Evolutionary conservation across 2,329 filamentous ascomycete species (phyloP), one percentile per base, ranked within the genome.

Genomic region (Zymoseptoria ardabiliae): DNA sequence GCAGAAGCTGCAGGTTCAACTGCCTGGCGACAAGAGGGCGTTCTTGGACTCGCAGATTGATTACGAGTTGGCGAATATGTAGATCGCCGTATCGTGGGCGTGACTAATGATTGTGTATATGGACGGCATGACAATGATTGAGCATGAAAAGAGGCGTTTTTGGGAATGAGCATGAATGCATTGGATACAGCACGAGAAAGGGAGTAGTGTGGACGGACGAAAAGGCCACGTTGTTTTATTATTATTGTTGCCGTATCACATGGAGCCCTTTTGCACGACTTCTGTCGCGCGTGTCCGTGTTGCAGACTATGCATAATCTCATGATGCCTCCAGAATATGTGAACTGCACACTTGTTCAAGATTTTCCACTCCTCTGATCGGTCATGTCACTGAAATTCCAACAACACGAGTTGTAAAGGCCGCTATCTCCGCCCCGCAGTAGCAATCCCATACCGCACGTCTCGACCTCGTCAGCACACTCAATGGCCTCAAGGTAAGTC

Each of bases 31-130:
- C 75, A 87, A 91, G 74, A 86, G 89, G 72, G 86, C 86, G 17
- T 97, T 96, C 77, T 85, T 97, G 78, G 93, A 97, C 77, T 83
- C 87, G 67, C 89, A 92, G 78, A 97, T 99, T 75, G 94, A 99
- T 76, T 84, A 85, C 58, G 92, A 97, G 79, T 79, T 99, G 71
- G 91, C 92, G 64, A 95, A 88, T 75, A 96, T 97, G 92, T 96
- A 82, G 35, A 17, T 10, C 17, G 11, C 17, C 35, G 35, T 41
- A 13, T 4, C 17, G 10, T 17, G 17, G 17, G 35, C 17, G 35
- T 17, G 35, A 41, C 10, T 41, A 41, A 41, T 41, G 35, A 41
- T 17, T 41, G 35, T 41, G 35, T 41, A 41, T 41, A 41, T 41
- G 11, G 35, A 41, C 35, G 35, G 13, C 35, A 41, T 41, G 35